phyloP scores from a whole-genome alignment of 805 yeast genomes.

The Cyberlindnera veronae region DNA sequence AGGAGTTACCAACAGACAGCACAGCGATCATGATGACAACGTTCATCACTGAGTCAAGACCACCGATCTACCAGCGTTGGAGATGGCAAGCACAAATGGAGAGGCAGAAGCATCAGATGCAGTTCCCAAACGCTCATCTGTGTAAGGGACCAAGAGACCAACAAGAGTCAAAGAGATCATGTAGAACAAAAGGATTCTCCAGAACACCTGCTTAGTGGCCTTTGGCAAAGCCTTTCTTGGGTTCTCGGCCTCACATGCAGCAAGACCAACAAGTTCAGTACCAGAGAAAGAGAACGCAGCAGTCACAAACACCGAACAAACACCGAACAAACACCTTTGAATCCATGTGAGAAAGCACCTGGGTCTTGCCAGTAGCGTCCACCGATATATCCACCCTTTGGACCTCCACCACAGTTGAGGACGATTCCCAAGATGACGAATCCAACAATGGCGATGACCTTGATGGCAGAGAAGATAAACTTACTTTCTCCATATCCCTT shows the following conservation, averaged over 20 bases:
- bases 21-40: conserved; percentile 61
- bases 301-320: conserved; percentile 60
- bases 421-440: conserved; percentile 52
- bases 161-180: conserved; percentile 50
- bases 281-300: conserved; percentile 71
- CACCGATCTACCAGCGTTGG: conserved; percentile 57
- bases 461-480: conserved; percentile 60
- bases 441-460: conserved; percentile 61
- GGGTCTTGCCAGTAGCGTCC: conserved; percentile 45
- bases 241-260: conserved; percentile 44
- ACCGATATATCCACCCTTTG: conserved; percentile 43
- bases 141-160: conserved; percentile 73
- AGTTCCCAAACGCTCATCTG: conserved; percentile 44
- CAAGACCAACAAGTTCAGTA: conserved; percentile 54
- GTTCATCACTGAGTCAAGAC: conserved; percentile 57
- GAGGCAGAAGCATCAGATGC: conserved; percentile 63
- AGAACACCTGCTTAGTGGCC: conserved; percentile 49
- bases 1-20: conserved; percentile 25
- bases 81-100: conserved; percentile 73
- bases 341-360: conserved; percentile 60
- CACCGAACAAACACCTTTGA: conserved; percentile 47
- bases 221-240: conserved; percentile 34
- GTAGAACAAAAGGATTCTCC: conserved; percentile 74
- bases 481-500: conserved; percentile 52
- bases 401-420: conserved; percentile 59